Base-by-base conservation (phyloP, 164 flowering plant genomes). In the Annona squamosa region DNA sequence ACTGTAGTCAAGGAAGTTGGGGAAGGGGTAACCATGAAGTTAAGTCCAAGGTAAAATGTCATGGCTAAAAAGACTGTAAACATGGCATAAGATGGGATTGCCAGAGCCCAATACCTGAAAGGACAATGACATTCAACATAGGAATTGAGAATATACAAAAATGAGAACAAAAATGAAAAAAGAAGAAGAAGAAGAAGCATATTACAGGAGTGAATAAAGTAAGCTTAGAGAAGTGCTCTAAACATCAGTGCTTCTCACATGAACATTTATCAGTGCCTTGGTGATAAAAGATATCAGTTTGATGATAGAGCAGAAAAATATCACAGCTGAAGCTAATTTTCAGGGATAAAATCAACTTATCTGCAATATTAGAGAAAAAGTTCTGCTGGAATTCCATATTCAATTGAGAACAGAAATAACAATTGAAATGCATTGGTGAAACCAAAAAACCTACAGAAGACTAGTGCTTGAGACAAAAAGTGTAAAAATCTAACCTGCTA, bases 91-190 rank as follows among this genome's bases (percentile, higher is more conserved):
- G 87, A 77, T 67, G 98, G 97, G 59, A 86, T 84, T 63, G 97
- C 95, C 82, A 92, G 68, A 48, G 95, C 98, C 98, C 97, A 94
- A 73, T 92, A 90, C 88, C 98, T 94, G 85, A 80, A 76, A 76
- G 18, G 17, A 61, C 17, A 75, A 72, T 66, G 42, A 12, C 45
- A 13, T 42, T 42, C 17, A 66, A 66, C 12, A 41, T 5, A 46
- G 42, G 42, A 19, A 13, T 52, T 52, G 59, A 52, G 59, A 52
- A 52, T 2, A 52, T 9, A 52, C 37, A 26, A 10, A 70, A 26
- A n/a, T 63, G 5, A 63, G 65, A n/a, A 63, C 16, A 19, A 63
- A 10, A 63, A 19, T 3, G 65, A n/a, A 16, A 63, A 16, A 16
- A n/a, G 42, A 63, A 4, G 5, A n/a, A n/a, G 5, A 63, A 16